Conservation (phyloP, 192 early-diverging fungal genomes). For the Backusella tarrabulga region DNA sequence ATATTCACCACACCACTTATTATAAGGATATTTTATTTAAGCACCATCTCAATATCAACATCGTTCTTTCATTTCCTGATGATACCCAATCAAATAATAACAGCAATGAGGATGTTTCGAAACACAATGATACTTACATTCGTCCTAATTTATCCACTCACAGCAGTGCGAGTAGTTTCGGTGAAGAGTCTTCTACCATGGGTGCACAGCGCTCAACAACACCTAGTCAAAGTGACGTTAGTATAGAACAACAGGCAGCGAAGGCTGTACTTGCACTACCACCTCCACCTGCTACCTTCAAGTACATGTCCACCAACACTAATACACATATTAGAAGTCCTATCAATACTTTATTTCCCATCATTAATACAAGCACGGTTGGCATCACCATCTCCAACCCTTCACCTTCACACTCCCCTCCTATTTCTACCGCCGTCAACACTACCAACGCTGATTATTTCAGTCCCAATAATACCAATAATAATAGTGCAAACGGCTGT, state of each 20-base stretch:
- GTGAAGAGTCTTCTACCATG: background rate
- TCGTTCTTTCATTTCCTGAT: constrained; percentile 17
- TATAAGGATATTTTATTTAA: constrained; percentile 22
- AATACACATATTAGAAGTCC: constrained; percentile 7
- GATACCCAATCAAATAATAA: constrained; percentile 7
- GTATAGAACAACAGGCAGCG: background rate
- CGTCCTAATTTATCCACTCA: background rate
- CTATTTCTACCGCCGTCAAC: background rate
- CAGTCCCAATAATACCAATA: background rate
- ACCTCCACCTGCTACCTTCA: background rate
- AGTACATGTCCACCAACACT: background rate
- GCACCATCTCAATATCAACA: constrained; percentile 17
- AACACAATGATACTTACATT: background rate
- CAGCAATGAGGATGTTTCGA: background rate
- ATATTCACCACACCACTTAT: constrained; percentile 27
- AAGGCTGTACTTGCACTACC: background rate
- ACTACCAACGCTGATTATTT: background rate
- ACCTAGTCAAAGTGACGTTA: background rate
- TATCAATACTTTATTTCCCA: background rate
- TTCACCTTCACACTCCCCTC: background rate
- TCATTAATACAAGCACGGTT: background rate
- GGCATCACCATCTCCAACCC: background rate
- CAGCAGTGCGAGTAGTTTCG: background rate
- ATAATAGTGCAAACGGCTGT: background rate
- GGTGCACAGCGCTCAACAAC: background rate